A percentile compares a stretch with the other conserved stretches of the same genome.
These are phyloP conservation scores for Tylopilus rubrobrunneus DNA, from an alignment of 768 basidiomycete genomes.

Conservation along the genomic window DNA sequence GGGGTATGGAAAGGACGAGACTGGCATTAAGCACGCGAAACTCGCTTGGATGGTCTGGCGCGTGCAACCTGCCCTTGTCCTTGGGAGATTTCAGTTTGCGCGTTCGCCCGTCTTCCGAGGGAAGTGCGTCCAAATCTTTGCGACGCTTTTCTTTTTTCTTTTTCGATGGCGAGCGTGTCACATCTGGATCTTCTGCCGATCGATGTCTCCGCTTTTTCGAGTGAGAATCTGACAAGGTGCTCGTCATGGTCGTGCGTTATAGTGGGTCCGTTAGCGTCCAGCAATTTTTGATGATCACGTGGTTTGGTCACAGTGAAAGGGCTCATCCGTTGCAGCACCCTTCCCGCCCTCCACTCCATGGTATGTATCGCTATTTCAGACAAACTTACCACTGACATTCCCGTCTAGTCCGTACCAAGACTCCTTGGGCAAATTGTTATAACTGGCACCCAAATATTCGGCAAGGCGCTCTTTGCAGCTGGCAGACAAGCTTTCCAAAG, in stretches of 20 bases:
- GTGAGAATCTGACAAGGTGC: conserved; percentile 6
- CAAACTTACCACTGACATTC: not conserved
- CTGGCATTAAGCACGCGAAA: conserved; percentile 64
- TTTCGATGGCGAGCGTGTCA: conserved; percentile 29
- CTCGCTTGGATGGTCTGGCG: conserved; percentile 37
- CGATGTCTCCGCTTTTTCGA: conserved; percentile 52
- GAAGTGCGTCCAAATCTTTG: conserved; percentile 4
- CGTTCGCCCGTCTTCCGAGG: conserved; percentile 12
- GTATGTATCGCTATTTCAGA: conserved; percentile 7
- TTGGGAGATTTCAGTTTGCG: conserved; percentile 22
- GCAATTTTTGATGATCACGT: conserved; percentile 23
- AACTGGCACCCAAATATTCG: conserved; percentile 76
- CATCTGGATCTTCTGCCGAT: conserved; percentile 15
- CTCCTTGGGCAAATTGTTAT: conserved; percentile 76
- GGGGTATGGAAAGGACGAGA: conserved; percentile 72
- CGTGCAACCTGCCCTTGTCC: conserved; percentile 38
- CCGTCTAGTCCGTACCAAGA: conserved; percentile 70
- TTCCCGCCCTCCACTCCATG: conserved; percentile 16
- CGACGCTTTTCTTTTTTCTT: conserved; percentile 34
- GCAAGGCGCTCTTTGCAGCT: conserved; percentile 88
- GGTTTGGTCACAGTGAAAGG: not conserved
- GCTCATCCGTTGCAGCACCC: not conserved
- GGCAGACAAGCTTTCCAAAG: conserved; percentile 92
- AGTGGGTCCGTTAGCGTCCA: not conserved
- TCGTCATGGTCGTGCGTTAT: conserved; percentile 7